Percentiles rank a stretch among this genome's conserved stretches.
phyloP scores from a whole-genome alignment of 192 early-diverging fungal genomes.

The Backusella luteola region DNA sequence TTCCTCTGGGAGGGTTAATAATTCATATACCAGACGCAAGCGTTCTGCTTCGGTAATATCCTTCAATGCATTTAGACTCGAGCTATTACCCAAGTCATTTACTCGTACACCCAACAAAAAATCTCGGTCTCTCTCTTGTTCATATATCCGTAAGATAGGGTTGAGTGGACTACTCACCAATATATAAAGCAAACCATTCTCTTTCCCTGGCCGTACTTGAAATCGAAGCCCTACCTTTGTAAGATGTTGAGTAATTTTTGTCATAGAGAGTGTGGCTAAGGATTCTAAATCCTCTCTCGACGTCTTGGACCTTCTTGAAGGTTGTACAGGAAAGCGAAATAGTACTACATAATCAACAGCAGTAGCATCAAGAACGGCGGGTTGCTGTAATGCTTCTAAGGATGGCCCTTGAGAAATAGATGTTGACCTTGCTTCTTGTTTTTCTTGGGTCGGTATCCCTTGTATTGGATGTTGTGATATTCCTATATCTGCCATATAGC shows the following conservation, averaged over 20 bases:
- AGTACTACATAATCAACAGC: constrained; percentile 15
- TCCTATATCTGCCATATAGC: neutral
- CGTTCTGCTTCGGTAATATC: constrained; percentile 51
- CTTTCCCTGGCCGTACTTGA: constrained; percentile 57
- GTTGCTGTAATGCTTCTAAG: neutral
- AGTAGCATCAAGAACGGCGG: neutral
- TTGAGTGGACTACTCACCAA: constrained; percentile 63
- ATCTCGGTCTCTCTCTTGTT: constrained; percentile 49
- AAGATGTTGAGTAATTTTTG: constrained; percentile 54
- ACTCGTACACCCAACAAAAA: constrained; percentile 67
- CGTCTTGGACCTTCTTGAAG: neutral
- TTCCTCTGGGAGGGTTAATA: constrained; percentile 53
- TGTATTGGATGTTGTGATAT: neutral
- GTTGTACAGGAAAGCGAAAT: neutral
- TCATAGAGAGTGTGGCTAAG: constrained; percentile 45
- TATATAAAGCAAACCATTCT: constrained; percentile 52
- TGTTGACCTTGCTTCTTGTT: neutral
- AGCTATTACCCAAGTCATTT: constrained; percentile 13
- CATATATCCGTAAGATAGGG: neutral
- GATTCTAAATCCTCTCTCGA: constrained; percentile 30
- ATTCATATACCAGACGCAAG: constrained; percentile 58
- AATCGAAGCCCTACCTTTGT: constrained; percentile 57
- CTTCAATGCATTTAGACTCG: constrained; percentile 16
- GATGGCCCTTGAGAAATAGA: neutral
- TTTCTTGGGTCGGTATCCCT: neutral